Conservation (phyloP, 2,329 filamentous ascomycete species). For the Alternaria tenuissima region DNA sequence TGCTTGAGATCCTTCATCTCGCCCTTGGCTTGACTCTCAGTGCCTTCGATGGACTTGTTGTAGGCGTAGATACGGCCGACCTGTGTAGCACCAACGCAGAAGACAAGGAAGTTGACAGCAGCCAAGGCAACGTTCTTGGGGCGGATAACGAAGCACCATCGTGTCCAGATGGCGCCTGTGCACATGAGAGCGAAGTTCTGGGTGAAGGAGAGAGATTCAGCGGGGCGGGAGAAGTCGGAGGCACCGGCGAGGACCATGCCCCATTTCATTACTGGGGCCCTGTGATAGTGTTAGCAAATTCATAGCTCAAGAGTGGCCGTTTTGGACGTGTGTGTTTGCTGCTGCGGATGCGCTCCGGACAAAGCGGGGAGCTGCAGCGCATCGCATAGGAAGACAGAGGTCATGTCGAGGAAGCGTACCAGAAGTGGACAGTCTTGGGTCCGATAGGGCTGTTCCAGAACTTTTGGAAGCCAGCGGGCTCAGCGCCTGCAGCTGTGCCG, state of each 20-base stretch:
- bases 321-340: background rate
- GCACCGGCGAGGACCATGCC: slow-evolving; percentile 89
- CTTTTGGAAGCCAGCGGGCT: slow-evolving; percentile 69
- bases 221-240: slow-evolving; percentile 89
- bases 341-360: slow-evolving; percentile 11
- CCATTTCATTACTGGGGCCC: slow-evolving; percentile 97
- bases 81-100: slow-evolving; percentile 84
- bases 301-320: background rate
- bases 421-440: slow-evolving; percentile 91
- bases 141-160: slow-evolving; percentile 98
- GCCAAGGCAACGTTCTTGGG: slow-evolving; percentile 92
- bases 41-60: slow-evolving; percentile 66
- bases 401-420: slow-evolving; percentile 62
- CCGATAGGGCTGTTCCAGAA: slow-evolving; percentile 65
- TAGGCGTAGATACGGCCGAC: slow-evolving; percentile 76
- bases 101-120: slow-evolving; percentile 98
- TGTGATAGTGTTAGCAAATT: slow-evolving; percentile 47
- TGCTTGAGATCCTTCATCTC: slow-evolving; percentile 47
- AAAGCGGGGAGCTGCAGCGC: slow-evolving; percentile 11
- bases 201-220: slow-evolving; percentile 89
- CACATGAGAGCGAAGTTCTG: slow-evolving; percentile 90
- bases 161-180: slow-evolving; percentile 96
- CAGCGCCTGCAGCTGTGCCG: slow-evolving; percentile 69
- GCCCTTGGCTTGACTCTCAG: slow-evolving; percentile 50
- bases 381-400: background rate